A percentile compares a stretch with the other conserved stretches of the same genome.
Conservation (phyloP, 208 protist species). For the Trypanosoma lewisi region DNA sequence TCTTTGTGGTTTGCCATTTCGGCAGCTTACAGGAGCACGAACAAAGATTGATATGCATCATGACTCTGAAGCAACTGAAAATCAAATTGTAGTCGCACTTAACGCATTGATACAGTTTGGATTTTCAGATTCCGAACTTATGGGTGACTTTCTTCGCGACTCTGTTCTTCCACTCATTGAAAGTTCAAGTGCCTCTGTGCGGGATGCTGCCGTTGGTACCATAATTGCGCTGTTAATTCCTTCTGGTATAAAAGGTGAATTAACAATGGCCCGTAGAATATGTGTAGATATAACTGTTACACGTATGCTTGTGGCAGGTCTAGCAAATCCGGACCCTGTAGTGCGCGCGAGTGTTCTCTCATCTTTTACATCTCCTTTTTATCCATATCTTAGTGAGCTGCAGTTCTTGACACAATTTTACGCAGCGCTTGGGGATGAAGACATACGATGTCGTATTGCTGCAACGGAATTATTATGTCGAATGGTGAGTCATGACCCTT, state of each 20-base stretch:
- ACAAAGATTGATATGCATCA: constrained; percentile 15
- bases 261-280: constrained; percentile 80
- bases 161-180: constrained; percentile 87
- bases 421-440: constrained; percentile 79
- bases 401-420: constrained; percentile 79
- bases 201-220: constrained; percentile 76
- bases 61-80: constrained; percentile 47
- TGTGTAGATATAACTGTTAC: constrained; percentile 85
- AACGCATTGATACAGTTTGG: constrained; percentile 86
- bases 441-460: constrained; percentile 72
- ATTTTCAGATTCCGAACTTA: constrained; percentile 86
- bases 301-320: constrained; percentile 77
- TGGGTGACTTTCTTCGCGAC: constrained; percentile 86
- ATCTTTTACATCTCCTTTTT: constrained; percentile 78
- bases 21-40: constrained; percentile 46
- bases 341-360: constrained; percentile 69
- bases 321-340: constrained; percentile 65
- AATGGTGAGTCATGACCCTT: constrained; percentile 81
- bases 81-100: constrained; percentile 74
- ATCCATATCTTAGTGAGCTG: constrained; percentile 81
- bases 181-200: constrained; percentile 57
- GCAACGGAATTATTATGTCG: constrained; percentile 74
- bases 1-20: constrained; percentile 80
- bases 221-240: constrained; percentile 87
- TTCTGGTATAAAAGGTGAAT: constrained; percentile 48